Conservation (phyloP, 176 grass and related monocot species). For the Aegilops umbellulata region DNA sequence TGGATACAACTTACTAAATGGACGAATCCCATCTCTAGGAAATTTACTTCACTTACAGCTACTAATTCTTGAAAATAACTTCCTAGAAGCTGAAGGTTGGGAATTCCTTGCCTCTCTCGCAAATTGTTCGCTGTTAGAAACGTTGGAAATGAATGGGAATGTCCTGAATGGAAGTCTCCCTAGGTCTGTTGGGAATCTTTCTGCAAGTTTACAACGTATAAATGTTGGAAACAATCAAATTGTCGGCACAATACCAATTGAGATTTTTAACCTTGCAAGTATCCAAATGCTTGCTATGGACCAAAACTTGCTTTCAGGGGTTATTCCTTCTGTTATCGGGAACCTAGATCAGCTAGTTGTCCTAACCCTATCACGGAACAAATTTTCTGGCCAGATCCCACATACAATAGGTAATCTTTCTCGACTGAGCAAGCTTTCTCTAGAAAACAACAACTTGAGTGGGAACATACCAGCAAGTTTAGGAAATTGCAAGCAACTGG, state of each 20-base stretch:
- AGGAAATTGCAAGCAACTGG: not conserved
- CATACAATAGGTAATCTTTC: slow-evolving; percentile 24
- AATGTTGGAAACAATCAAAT: slow-evolving; percentile 19
- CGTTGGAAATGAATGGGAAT: not conserved
- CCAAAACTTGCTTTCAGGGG: slow-evolving; percentile 23
- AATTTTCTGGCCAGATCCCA: slow-evolving; percentile 36
- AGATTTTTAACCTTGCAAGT: slow-evolving; percentile 19
- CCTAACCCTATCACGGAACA: slow-evolving; percentile 34
- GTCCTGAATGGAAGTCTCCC: not conserved
- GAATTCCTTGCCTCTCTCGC: not conserved
- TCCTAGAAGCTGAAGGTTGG: not conserved
- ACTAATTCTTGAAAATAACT: not conserved
- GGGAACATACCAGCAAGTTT: slow-evolving; percentile 11
- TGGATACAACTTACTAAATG: not conserved
- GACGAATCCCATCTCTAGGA: not conserved
- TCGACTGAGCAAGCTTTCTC: slow-evolving; percentile 16
- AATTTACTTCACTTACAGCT: not conserved
- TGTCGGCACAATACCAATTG: slow-evolving; percentile 5
- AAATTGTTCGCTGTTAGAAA: not conserved
- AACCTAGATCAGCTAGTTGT: not conserved
- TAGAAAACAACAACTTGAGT: slow-evolving; percentile 18
- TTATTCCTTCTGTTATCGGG: slow-evolving; percentile 29
- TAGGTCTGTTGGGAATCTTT: slow-evolving; percentile 33
- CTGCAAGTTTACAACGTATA: slow-evolving; percentile 4
- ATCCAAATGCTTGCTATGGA: slow-evolving; percentile 27